Evolutionary conservation across 768 basidiomycete genomes (phyloP).

Genomic region (Tylopilus sp.): DNA sequence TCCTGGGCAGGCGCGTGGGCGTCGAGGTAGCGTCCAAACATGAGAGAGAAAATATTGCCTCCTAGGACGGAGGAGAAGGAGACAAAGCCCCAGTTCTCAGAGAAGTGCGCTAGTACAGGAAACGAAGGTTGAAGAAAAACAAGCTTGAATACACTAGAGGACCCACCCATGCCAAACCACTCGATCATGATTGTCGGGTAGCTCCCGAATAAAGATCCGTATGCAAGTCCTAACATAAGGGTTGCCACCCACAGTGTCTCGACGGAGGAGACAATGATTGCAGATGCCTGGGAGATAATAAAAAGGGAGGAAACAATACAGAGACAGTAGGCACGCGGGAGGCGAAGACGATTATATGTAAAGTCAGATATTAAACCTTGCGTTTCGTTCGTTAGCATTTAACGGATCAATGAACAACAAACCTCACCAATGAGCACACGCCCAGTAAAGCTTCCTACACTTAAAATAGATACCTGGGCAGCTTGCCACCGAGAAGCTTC

Average conservation of each 20-base stretch:
- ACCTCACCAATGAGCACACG: slow-evolving; percentile 67
- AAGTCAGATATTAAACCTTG: slow-evolving; percentile 70
- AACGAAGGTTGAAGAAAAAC: not conserved
- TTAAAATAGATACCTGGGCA: slow-evolving; percentile 78
- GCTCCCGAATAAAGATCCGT: slow-evolving; percentile 72
- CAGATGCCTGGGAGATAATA: slow-evolving; percentile 67
- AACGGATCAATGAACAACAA: not conserved
- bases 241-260: slow-evolving; percentile 56
- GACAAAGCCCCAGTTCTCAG: slow-evolving; percentile 84
- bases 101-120: slow-evolving; percentile 53
- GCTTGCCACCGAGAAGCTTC: slow-evolving; percentile 76
- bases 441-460: slow-evolving; percentile 76
- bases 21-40: slow-evolving; percentile 81
- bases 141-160: not conserved
- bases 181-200: slow-evolving; percentile 78
- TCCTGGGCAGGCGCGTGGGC: slow-evolving; percentile 44
- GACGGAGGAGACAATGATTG: slow-evolving; percentile 53
- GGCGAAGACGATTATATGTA: slow-evolving; percentile 48
- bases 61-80: slow-evolving; percentile 72
- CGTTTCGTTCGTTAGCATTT: not conserved
- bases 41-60: slow-evolving; percentile 79
- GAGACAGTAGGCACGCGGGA: slow-evolving; percentile 70
- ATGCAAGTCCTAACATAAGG: slow-evolving; percentile 41
- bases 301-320: slow-evolving; percentile 63
- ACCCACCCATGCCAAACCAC: slow-evolving; percentile 85